phyloP scores from a whole-genome alignment of 306 rosid species.

The Mucuna pruriens region DNA sequence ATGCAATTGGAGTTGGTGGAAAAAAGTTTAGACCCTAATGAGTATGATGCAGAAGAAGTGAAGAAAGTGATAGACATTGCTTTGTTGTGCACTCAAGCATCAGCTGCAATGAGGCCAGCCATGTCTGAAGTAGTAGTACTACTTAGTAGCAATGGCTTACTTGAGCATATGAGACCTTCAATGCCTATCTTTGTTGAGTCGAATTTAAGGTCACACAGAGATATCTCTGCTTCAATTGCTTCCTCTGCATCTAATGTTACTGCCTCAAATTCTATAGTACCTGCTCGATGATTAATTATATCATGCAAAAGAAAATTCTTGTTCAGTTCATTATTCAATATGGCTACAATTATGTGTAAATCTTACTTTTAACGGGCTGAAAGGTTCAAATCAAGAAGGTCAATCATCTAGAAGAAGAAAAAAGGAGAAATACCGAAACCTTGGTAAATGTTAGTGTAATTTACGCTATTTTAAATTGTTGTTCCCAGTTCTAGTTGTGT shows the following conservation, averaged over 20 bases:
- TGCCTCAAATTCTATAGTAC: conserved; percentile 43
- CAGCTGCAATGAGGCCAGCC: conserved; percentile 56
- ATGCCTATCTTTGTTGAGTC: conserved; percentile 60
- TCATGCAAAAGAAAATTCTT: neutral
- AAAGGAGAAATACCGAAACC: too few relatives aligned
- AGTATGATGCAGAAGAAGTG: conserved; percentile 50
- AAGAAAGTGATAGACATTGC: conserved; percentile 55
- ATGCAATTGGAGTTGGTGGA: conserved; percentile 55
- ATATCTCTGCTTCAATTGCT: neutral
- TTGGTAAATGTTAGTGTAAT: too few relatives aligned
- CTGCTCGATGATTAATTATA: conserved; percentile 45
- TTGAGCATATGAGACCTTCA: conserved; percentile 39
- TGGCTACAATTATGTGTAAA: neutral
- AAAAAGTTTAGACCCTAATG: conserved; percentile 40
- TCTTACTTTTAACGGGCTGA: too few relatives aligned
- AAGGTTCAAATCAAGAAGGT: too few relatives aligned
- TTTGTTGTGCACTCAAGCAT: conserved; percentile 59
- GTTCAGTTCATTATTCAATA: neutral
- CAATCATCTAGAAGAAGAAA: too few relatives aligned
- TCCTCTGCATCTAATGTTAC: conserved; percentile 54
- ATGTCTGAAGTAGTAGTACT: conserved; percentile 62
- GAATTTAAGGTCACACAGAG: neutral
- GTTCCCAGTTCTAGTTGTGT: too few relatives aligned
- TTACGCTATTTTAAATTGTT: too few relatives aligned
- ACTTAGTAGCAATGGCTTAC: conserved; percentile 47